phyloP scores from a whole-genome alignment of 768 basidiomycete genomes.

The Calocera cornea region DNA sequence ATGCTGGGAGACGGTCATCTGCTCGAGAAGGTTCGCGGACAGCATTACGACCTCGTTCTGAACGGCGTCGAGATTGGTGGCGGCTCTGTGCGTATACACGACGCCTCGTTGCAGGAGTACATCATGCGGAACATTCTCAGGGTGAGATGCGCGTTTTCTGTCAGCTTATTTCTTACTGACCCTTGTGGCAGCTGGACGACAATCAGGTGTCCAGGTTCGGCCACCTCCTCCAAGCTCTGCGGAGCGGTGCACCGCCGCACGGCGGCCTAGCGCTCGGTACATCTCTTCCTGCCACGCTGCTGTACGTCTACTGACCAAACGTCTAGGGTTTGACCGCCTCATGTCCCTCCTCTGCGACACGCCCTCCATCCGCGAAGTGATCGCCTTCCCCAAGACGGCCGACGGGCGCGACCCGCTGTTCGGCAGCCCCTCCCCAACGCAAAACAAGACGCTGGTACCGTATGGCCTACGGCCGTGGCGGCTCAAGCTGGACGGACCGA shows the following conservation, averaged over 20 bases:
- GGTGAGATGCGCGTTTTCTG: constrained; percentile 33
- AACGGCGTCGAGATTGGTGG: constrained; percentile 92
- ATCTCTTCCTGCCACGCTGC: constrained; percentile 13
- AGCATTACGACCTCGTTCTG: constrained; percentile 91
- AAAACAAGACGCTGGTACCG: constrained; percentile 32
- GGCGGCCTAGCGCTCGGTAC: constrained; percentile 85
- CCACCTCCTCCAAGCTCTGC: constrained; percentile 74
- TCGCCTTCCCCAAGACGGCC: constrained; percentile 88
- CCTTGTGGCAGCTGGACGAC: constrained; percentile 44
- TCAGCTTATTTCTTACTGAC: not conserved
- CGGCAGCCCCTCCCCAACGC: constrained; percentile 63
- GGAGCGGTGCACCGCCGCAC: constrained; percentile 87
- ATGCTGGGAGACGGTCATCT: constrained; percentile 51
- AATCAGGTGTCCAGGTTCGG: constrained; percentile 62
- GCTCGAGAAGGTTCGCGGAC: constrained; percentile 57
- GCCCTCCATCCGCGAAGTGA: constrained; percentile 83
- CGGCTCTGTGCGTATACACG: constrained; percentile 85
- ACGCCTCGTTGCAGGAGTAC: constrained; percentile 72
- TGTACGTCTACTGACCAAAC: not conserved
- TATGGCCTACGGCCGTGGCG: constrained; percentile 13
- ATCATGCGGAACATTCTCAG: constrained; percentile 65
- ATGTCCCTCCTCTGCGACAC: constrained; percentile 83
- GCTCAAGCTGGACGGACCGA: not conserved
- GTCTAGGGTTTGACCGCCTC: constrained; percentile 76
- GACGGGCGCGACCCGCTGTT: constrained; percentile 76